A percentile compares a stretch with the other conserved stretches of the same genome.
These are phyloP conservation scores for Letharia columbiana DNA, from an alignment of 495 filamentous ascomycete species.

Conservation along the genomic window DNA sequence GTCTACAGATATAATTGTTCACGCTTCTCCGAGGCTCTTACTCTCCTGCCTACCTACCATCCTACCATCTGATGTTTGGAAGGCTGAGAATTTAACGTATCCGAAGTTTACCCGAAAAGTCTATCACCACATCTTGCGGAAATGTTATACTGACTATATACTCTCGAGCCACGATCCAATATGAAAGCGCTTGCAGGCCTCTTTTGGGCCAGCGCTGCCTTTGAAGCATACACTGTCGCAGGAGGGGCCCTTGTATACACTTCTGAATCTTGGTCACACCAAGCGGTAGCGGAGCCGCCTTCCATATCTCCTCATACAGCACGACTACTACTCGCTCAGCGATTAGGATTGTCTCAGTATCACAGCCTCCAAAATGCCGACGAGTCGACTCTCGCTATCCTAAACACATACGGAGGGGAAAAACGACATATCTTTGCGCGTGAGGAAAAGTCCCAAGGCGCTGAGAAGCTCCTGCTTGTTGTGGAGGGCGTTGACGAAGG, in stretches of 20 bases:
- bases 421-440: slow-evolving; percentile 36
- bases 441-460: slow-evolving; percentile 14
- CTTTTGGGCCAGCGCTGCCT: slow-evolving; percentile 5
- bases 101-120: background rate
- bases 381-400: slow-evolving; percentile 36
- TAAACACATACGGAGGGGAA: slow-evolving; percentile 43
- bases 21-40: no score
- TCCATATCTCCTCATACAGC: slow-evolving; percentile 39
- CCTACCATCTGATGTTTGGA: background rate
- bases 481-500: slow-evolving; percentile 42
- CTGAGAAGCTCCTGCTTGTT: slow-evolving; percentile 35
- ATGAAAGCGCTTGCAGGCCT: slow-evolving; percentile 22
- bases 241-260: slow-evolving; percentile 34
- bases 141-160: background rate
- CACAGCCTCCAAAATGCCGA: slow-evolving; percentile 40
- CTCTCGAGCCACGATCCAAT: slow-evolving; percentile 2
- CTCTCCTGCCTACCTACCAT: background rate
- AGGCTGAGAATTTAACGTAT: background rate
- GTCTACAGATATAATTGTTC: no score
- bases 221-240: background rate
- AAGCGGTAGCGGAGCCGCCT: slow-evolving; percentile 10
- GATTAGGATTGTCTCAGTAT: slow-evolving; percentile 43
- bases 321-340: slow-evolving; percentile 46
- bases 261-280: slow-evolving; percentile 23
- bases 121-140: slow-evolving; percentile 10